Evolutionary conservation across 306 rosid species (phyloP).

Genomic region (Sicyos edulis): DNA sequence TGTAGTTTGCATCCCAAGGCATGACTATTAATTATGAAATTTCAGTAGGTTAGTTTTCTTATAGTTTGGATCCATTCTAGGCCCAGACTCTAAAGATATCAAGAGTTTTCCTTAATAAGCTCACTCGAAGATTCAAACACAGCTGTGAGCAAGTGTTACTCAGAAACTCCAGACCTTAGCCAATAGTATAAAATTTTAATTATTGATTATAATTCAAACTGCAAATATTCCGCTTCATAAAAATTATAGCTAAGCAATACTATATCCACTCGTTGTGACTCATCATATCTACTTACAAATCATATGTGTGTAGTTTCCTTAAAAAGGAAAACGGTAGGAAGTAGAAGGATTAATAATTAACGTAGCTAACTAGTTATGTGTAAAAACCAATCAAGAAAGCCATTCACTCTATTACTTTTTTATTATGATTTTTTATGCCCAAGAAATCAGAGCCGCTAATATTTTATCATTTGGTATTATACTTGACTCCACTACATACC

Average conservation of each 20-base stretch:
- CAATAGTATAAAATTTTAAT: neutral
- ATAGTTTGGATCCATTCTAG: neutral
- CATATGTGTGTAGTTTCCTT: neutral
- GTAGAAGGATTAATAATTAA: neutral
- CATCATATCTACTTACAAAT: neutral
- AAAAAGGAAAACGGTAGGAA: neutral
- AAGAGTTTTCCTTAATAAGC: neutral
- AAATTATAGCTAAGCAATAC: neutral
- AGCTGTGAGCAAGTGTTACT: neutral
- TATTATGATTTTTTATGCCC: neutral
- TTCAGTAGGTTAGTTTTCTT: neutral
- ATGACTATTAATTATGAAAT: neutral
- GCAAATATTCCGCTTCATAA: neutral
- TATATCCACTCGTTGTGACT: neutral
- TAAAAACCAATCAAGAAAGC: neutral
- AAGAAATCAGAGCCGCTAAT: no score
- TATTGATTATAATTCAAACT: neutral
- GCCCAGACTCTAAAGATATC: neutral
- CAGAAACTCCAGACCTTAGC: neutral
- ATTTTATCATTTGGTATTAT: no score
- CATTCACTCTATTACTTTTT: neutral
- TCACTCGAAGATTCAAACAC: neutral
- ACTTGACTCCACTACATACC: no score
- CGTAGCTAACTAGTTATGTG: neutral
- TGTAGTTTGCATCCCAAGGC: neutral